Base-by-base conservation (phyloP, 306 rosid species). In the Rubus idaeus region DNA sequence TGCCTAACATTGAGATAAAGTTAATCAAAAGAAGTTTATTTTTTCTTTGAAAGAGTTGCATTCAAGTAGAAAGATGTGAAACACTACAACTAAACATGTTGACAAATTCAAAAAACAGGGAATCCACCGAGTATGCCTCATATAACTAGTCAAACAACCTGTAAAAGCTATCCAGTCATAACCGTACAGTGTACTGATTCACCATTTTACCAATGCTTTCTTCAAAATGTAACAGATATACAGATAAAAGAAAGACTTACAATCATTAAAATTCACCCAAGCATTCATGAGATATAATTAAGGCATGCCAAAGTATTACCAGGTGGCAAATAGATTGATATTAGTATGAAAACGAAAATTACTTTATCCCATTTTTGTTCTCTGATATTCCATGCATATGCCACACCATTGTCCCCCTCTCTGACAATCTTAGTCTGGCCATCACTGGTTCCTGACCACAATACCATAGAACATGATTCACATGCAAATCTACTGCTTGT, bases 341-440 rank as follows among this genome's bases (percentile, higher is more conserved):
- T 44, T 41, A 40, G 37, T 39, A 8, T 42, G 61, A 82, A 64
- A 80, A 64, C 37, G 69, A 61, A 77, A 66, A 84, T 87, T 89
- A 95, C 98, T 81, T 95, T 95, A 80, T 95, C 97, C 97, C 98
- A 95, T 80, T 87, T 92, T 75, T 87, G 91, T 81, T 86, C 97
- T 47, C 82, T 53, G 86, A 76, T 77, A 83, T 89, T 92, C 98
- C 98, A 95, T 39, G 93, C 87, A 89, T 95, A 92, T 53, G 98
- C 98, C 72, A 95, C 91, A 69, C 97, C 98, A 81, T 90, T 92
- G 85, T 95, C 98, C 74, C 97, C 98, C 86, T 95, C 98, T 86
- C 98, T 92, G 66, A 92, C 82, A 70, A 95, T 87, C 77, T 92
- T 95, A 67, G 98, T 94, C 87, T 95, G 98, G 65, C 97, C 98